Conservation (phyloP, 2,329 filamentous ascomycete species). For the Colletotrichum godetiae region DNA sequence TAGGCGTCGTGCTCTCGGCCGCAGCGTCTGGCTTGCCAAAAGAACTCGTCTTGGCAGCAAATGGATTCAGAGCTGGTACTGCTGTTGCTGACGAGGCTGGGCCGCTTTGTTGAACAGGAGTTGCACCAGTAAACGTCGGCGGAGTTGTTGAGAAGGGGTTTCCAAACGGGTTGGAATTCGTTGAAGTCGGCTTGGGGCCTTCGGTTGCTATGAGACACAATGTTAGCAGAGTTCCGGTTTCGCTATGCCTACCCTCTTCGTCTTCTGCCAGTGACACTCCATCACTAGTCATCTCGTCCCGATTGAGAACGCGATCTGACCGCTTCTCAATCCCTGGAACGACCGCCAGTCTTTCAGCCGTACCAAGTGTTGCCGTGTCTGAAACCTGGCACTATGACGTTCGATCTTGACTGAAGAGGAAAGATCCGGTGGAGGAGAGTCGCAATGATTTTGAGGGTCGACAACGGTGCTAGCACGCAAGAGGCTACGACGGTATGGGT, state of each 20-base stretch:
- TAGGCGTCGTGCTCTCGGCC: neutral
- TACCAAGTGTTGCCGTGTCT: neutral
- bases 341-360: no score
- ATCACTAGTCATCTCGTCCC: neutral
- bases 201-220: conserved; percentile 15
- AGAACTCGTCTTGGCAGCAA: conserved; percentile 15
- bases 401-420: neutral
- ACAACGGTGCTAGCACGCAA: neutral
- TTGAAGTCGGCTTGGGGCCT: neutral
- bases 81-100: neutral
- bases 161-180: conserved; percentile 4
- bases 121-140: neutral
- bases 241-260: neutral
- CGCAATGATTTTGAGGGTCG: neutral
- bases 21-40: conserved; percentile 5
- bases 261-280: neutral
- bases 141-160: conserved; percentile 21
- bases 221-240: conserved; percentile 23
- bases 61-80: conserved; percentile 18
- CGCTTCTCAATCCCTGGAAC: neutral
- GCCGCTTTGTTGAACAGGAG: neutral
- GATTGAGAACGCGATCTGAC: neutral
- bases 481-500: neutral
- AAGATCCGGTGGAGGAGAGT: neutral
- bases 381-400: neutral